Evolutionary conservation across 2,329 filamentous ascomycete genomes (phyloP).

Genomic region (Torrubiellomyces zombiae): DNA sequence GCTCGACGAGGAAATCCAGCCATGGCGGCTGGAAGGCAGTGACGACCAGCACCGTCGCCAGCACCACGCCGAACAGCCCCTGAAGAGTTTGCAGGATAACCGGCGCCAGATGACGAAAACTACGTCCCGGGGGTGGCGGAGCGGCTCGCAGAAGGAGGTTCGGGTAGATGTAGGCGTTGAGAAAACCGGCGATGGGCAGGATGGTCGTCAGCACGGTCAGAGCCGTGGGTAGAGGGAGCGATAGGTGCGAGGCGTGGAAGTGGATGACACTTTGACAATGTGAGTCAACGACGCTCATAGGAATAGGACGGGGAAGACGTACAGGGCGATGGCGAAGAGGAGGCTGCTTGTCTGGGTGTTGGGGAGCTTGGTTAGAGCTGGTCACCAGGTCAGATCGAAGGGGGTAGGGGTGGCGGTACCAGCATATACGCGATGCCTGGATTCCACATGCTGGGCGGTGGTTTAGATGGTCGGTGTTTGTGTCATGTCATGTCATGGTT

Average conservation of each 20-base stretch:
- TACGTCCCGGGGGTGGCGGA: conserved; percentile 10
- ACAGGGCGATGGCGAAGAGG: conserved; percentile 17
- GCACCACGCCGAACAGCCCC: conserved; percentile 22
- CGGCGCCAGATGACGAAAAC: conserved; percentile 8
- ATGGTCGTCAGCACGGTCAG: conserved; percentile 21
- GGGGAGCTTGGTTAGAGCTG: too few relatives aligned
- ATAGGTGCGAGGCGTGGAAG: conserved; percentile 19
- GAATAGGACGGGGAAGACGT: conserved; percentile 1
- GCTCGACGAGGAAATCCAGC: conserved; percentile 36
- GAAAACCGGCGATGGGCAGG: conserved; percentile 21
- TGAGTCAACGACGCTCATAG: not conserved
- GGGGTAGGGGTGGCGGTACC: conserved; percentile 6
- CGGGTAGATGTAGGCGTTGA: conserved; percentile 20
- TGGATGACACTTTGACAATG: conserved; percentile 18
- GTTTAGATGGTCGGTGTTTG: too few relatives aligned
- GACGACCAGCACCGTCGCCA: conserved; percentile 26
- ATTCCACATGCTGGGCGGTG: conserved; percentile 11
- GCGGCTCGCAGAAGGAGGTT: conserved; percentile 12
- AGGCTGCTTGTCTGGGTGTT: conserved; percentile 11
- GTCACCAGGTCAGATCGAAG: not conserved
- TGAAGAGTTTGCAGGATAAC: conserved; percentile 24
- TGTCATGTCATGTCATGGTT: too few relatives aligned
- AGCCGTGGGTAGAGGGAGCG: conserved; percentile 20
- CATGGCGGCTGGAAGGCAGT: conserved; percentile 15
- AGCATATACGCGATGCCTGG: conserved; percentile 14